Percentiles rank a stretch among this genome's conserved stretches.
phyloP scores from a whole-genome alignment of 192 early-diverging fungal species.

The Umbelopsis ramanniana region DNA sequence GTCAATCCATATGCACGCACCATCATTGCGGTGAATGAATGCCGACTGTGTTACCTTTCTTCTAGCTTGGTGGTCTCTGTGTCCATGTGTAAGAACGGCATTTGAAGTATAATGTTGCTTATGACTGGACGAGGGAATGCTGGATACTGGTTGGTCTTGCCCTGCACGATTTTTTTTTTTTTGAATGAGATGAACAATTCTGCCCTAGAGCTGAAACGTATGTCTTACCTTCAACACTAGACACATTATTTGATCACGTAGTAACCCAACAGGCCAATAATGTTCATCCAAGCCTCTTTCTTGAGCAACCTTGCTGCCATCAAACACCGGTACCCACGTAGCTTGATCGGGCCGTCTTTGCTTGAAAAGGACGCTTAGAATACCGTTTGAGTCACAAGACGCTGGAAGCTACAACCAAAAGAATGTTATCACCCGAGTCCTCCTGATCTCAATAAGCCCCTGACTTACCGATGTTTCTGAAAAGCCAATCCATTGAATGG shows the following conservation, averaged over 20 bases:
- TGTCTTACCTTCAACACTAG: conserved; percentile 67
- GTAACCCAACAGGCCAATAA: conserved; percentile 89
- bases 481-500: conserved; percentile 84
- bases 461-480: conserved; percentile 69
- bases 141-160: conserved; percentile 56
- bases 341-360: conserved; percentile 67
- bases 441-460: too few species aligned
- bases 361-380: conserved; percentile 71
- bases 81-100: conserved; percentile 68
- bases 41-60: conserved; percentile 40
- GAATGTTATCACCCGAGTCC: too few species aligned
- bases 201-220: neutral
- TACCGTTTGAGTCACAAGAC: conserved; percentile 80
- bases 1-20: neutral
- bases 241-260: conserved; percentile 71
- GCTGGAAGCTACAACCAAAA: conserved; percentile 61
- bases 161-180: conserved; percentile 36
- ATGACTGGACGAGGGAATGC: conserved; percentile 73
- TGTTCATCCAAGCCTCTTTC: conserved; percentile 50
- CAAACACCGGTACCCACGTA: conserved; percentile 86
- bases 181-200: neutral
- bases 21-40: too few species aligned
- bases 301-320: conserved; percentile 51
- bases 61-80: conserved; percentile 38
- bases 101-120: conserved; percentile 63